Base-by-base conservation (phyloP, 495 filamentous ascomycete genomes). In the Penicillium fimorum region DNA sequence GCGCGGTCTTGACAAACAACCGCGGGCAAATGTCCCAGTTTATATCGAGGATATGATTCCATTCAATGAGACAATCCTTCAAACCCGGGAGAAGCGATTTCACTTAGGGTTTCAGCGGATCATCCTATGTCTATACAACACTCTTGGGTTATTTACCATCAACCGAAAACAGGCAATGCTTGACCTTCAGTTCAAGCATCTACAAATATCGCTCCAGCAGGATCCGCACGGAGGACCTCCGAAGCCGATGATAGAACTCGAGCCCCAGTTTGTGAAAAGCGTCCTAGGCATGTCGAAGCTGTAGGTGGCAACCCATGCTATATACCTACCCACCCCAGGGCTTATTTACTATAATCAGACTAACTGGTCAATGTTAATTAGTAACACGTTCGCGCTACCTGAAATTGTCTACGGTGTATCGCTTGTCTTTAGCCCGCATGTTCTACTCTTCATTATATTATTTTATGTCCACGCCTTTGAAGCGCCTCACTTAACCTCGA, bases 381-480 rank as follows among this genome's bases (percentile, higher is more conserved):
- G 38, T 0, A 41, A 41, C 8, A 41, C 2, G 2, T 41, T 41
- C 7, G n/a, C 38, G 38, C 47, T 65, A 33, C 59, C 62, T 20
- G 44, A 65, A 49, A 62, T 62, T 20, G 30, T 65, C 33, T 57
- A 62, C 7, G 29, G 56, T 0, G 24, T 45, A 44, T 59, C 56
- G 20, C 53, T 65, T 17, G 35, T 64, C 27, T 53, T 65, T n/a
- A 56, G 48, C 52, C 62, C 49, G 44, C 30, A 62, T 56, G 17
- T 45, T 20, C 42, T 65, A 22, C 59, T 65, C 43, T 61, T 64
- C 33, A 42, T 49, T 43, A 61, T 64, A 33, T 41, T 64, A 22
- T 64, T 64, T 47, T 42, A 64, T 46, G 11, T 46, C 2, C 33
- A 50, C 17, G 47, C 46, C 29, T 64, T 64, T 50, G 10, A 55